Conservation (phyloP, 1,284 basidiomycete species). For the Tilletia walkeri region DNA sequence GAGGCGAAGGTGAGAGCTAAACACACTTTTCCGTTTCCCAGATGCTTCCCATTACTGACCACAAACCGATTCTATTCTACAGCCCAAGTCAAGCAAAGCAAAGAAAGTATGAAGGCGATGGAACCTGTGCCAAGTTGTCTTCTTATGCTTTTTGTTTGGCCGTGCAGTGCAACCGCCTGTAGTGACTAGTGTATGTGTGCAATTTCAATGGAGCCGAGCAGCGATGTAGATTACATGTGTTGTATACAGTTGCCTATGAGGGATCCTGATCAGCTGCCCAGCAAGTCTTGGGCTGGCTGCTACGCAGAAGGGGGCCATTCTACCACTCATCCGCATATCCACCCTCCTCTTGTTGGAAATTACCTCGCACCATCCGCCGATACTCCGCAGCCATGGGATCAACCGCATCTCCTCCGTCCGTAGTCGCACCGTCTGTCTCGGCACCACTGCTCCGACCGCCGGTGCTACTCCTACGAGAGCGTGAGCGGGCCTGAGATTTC, state of each 20-base stretch:
- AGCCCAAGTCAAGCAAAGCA: conserved; percentile 8
- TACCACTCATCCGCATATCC: conserved; percentile 7
- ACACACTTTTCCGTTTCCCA: neutral
- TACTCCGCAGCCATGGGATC: conserved; percentile 13
- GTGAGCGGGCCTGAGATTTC: neutral
- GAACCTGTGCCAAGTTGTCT: neutral
- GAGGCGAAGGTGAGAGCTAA: conserved; percentile 6
- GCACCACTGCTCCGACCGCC: conserved; percentile 2
- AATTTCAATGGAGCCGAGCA: neutral
- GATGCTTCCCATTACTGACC: neutral
- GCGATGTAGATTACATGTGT: neutral
- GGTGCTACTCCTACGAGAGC: conserved; percentile 10
- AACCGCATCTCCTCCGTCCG: neutral
- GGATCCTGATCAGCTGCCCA: too few relatives aligned
- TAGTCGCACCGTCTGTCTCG: conserved; percentile 1
- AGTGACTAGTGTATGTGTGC: neutral
- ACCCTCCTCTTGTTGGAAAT: neutral
- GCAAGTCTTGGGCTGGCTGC: too few relatives aligned
- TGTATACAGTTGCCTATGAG: neutral
- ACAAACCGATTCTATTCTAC: neutral
- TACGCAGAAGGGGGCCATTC: too few relatives aligned
- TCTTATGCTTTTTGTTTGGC: too few relatives aligned
- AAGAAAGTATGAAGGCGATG: neutral
- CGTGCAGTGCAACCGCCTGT: neutral
- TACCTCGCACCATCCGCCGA: neutral